Evolutionary conservation across 176 grass and related monocot genomes (phyloP).

Genomic region (Triticum dicoccoides): DNA sequence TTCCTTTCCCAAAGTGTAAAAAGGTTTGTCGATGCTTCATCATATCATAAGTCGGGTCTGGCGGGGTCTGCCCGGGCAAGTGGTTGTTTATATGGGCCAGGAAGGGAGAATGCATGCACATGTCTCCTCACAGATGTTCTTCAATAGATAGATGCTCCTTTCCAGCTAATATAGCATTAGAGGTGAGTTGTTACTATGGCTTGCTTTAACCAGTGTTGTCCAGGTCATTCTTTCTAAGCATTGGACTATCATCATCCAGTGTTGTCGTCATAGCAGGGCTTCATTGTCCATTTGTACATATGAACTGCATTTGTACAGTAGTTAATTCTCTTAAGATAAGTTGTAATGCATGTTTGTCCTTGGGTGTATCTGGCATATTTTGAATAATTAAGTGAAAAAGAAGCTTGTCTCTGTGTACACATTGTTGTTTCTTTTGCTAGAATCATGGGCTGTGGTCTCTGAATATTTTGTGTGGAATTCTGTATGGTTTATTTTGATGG

Average conservation of each 20-base stretch:
- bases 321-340: neutral
- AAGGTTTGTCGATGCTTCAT: slow-evolving; percentile 56
- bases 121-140: slow-evolving; percentile 35
- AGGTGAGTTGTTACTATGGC: slow-evolving; percentile 23
- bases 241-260: slow-evolving; percentile 22
- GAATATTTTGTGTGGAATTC: neutral
- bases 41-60: slow-evolving; percentile 76
- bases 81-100: slow-evolving; percentile 62
- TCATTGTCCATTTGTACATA: slow-evolving; percentile 41
- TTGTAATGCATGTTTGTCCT: neutral
- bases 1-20: slow-evolving; percentile 65
- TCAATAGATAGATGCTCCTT: slow-evolving; percentile 39
- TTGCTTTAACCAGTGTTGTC: slow-evolving; percentile 4
- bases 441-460: neutral
- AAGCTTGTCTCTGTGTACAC: neutral
- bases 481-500: neutral
- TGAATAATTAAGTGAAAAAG: neutral
- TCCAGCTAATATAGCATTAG: slow-evolving; percentile 42
- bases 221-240: slow-evolving; percentile 23
- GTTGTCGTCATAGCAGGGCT: slow-evolving; percentile 4
- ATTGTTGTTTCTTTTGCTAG: neutral
- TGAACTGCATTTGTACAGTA: slow-evolving; percentile 30
- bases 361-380: slow-evolving; percentile 3
- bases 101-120: slow-evolving; percentile 44
- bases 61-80: slow-evolving; percentile 44